Evolutionary conservation across 805 yeast genomes (phyloP).

Genomic region (Sugiyamaella boreocaroliniensis): DNA sequence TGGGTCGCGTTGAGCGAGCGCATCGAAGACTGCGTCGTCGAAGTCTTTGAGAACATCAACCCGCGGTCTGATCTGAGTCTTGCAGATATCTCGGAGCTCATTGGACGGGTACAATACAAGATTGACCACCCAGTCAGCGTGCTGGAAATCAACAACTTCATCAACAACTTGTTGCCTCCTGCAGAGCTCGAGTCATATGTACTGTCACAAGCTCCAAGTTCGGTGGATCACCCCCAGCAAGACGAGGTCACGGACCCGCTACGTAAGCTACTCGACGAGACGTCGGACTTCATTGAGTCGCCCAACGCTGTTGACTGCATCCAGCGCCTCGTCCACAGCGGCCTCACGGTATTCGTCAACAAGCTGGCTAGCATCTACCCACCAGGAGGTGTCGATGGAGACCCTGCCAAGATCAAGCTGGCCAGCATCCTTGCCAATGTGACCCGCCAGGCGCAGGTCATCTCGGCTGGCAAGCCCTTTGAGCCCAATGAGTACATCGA

Average conservation of each 20-base stretch:
- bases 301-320: constrained; percentile 36
- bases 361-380: constrained; percentile 25
- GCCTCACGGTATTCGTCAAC: constrained; percentile 43
- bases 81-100: constrained; percentile 45
- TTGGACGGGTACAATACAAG: constrained; percentile 31
- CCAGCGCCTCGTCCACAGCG: constrained; percentile 37
- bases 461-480: constrained; percentile 40
- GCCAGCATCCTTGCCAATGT: constrained; percentile 67
- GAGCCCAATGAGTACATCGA: constrained; percentile 39
- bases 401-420: constrained; percentile 40
- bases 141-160: constrained; percentile 20
- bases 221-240: constrained; percentile 16
- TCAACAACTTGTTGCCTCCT: constrained; percentile 43
- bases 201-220: constrained; percentile 41
- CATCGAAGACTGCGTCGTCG: constrained; percentile 51
- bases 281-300: constrained; percentile 37
- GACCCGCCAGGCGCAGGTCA: constrained; percentile 54
- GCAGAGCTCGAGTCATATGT: constrained; percentile 46
- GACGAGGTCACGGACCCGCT: constrained; percentile 24
- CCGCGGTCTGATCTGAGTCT: constrained; percentile 67
- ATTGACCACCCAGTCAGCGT: constrained; percentile 28
- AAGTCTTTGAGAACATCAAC: constrained; percentile 54
- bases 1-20: constrained; percentile 53
- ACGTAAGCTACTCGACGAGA: constrained; percentile 37
- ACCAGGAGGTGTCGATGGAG: constrained; percentile 14